Conservation (phyloP, 192 early-diverging fungal species). For the Backusella psychrophila region DNA sequence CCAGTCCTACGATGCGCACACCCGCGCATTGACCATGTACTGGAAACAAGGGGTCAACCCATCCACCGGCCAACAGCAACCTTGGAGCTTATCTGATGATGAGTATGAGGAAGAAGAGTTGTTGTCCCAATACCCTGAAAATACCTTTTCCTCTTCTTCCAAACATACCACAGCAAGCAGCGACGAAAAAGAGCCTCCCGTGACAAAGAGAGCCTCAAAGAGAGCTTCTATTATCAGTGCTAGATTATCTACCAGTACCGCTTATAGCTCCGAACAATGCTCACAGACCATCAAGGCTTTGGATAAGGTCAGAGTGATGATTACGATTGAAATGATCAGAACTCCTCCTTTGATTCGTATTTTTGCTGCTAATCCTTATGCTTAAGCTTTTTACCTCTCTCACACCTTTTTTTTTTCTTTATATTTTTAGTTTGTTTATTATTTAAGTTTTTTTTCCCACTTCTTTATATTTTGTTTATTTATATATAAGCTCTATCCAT, state of each 20-base stretch:
- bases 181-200: neutral
- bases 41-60: slow-evolving; percentile 50
- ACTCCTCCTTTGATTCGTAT: slow-evolving; percentile 57
- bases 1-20: slow-evolving; percentile 14
- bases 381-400: neutral
- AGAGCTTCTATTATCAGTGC: slow-evolving; percentile 20
- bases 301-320: slow-evolving; percentile 43
- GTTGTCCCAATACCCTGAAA: slow-evolving; percentile 10
- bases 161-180: neutral
- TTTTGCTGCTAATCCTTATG: slow-evolving; percentile 48
- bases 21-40: slow-evolving; percentile 42
- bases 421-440: neutral
- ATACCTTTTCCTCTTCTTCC: neutral
- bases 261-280: slow-evolving; percentile 29
- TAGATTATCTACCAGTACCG: slow-evolving; percentile 19
- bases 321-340: slow-evolving; percentile 48
- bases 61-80: slow-evolving; percentile 24
- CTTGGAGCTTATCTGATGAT: slow-evolving; percentile 33
- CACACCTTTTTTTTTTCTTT: too few relatives aligned
- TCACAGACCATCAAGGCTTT: slow-evolving; percentile 47
- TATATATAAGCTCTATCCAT: neutral
- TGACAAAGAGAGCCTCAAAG: neutral
- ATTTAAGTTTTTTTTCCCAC: neutral
- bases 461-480: neutral
- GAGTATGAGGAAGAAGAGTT: slow-evolving; percentile 52